Evolutionary conservation across 2,329 filamentous ascomycete genomes (phyloP), one percentile per base, ranked within the genome.

Genomic region (Colletotrichum agaves): DNA sequence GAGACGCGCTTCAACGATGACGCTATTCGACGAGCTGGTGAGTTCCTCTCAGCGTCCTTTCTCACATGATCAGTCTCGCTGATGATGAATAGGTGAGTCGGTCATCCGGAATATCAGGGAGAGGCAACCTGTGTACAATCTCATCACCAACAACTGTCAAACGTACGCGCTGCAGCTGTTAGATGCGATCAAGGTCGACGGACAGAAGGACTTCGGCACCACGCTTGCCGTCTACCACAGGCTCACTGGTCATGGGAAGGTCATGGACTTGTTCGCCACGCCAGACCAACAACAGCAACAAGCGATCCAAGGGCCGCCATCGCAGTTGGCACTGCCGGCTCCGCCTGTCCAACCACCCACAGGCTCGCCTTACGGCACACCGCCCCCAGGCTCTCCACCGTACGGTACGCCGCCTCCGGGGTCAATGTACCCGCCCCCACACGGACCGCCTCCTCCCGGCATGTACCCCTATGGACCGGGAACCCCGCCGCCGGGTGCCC

Each of bases 141-240:
- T 88, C 62, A 87, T 88, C 73, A 84, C 79, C 69, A 88, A 88
- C 74, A 88, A 88, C 75, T 88, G 86, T 73, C 86, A 88, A 71
- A 88, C 84, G 17, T 88, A 85, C 67, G 86, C 84, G 0, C 72
- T 87, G 13, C 76, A 81, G 49, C 75, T 88, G 13, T 81, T 88
- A 7, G 84, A 88, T 64, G 83, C 84, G 33, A 85, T 88, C 64
- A 84, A 87, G 66, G 78, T 84, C 12, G 83, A 84, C 6, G 76
- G 79, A 12, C 81, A 82, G 64, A 81, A 79, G 47, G 79, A 87
- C 53, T 87, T 88, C 46, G 85, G 81, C 41, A 87, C 85, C 3
- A 86, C 80, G 1, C 80, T 85, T 41, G 83, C 82, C 21, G 82
- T 88, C 3, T 88, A 87, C 66, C 81, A 87, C 69, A 77, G 81